Base-by-base conservation (phyloP, 345 rosid genomes). In the Camelina laxa region DNA sequence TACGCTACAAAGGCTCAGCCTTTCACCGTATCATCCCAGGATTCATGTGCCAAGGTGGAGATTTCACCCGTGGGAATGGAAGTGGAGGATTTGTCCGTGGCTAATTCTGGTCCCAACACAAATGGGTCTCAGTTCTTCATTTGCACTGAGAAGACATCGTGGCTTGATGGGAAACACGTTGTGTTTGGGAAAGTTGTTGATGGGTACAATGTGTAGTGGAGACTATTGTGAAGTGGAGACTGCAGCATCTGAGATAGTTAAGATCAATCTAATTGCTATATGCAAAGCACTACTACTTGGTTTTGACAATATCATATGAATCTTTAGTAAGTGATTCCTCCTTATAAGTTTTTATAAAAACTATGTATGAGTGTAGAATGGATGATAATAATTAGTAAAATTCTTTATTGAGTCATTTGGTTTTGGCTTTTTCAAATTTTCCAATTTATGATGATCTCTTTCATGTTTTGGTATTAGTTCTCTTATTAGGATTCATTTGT, bases 1-100 rank as follows among this genome's bases (percentile, higher is more conserved):
- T 91, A 30, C 90, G 86, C 78, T 91, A 86, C 78, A 93, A 91
- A 87, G 94, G 97, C 72, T 89, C 92, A 0, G 19, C 82, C 19
- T 93, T 93, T 82, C 98, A 91, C 74, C 85, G 96, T 7, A 86
- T 93, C n/a, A 93, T 93, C 62, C 98, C 96, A 0, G 78, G 63
- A 48, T 93, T 91, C 86, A 91, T 87, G 98, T 93, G 98, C 76
- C 98, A 93, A 73, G 94, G 94, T 30, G 97, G 97, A 49, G 96
- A 91, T 69, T 91, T 93, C 80, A 88, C 94, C 0, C 83, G 87
- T n/a, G 97, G 94, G 65, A 87, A 91, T 63, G 98, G 98, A 39
- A 91, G 92, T 0, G 98, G 96, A 10, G 97, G 94, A 2, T 45
- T 80, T 91, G 27, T 91, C 97, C 3, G 89, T 89, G 97, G 97